Evolutionary conservation across 805 yeast genomes (phyloP).

Genomic region (Suhomyces kilbournensis): DNA sequence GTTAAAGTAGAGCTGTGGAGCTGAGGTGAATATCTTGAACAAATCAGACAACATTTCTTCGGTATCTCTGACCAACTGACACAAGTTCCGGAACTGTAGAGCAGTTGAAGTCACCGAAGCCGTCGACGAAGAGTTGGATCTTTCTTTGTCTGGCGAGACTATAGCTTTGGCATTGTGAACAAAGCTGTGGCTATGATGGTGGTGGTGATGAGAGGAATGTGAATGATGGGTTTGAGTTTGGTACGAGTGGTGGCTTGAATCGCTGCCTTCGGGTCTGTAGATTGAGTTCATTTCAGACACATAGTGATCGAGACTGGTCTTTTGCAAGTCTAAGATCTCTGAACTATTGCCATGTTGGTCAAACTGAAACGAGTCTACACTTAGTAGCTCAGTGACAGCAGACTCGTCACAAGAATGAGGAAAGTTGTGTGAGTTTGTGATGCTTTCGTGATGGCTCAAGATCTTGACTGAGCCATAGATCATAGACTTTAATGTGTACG

Average conservation of each 20-base stretch:
- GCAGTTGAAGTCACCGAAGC: constrained; percentile 1
- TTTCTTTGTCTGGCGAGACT: not conserved
- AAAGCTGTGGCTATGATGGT: not conserved
- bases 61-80: constrained; percentile 4
- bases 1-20: constrained; percentile 34
- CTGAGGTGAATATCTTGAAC: constrained; percentile 29
- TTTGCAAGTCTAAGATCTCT: constrained; percentile 5
- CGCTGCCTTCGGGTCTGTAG: not conserved
- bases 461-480: constrained; percentile 23
- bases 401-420: constrained; percentile 4
- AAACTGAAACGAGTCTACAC: constrained; percentile 4
- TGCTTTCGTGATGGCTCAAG: constrained; percentile 18
- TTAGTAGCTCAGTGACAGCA: constrained; percentile 2
- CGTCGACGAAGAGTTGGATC: constrained; percentile 1
- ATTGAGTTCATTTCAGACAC: constrained; percentile 5
- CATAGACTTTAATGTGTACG: constrained; percentile 24
- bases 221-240: not conserved
- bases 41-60: constrained; percentile 32
- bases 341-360: not conserved
- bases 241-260: not conserved
- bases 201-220: not conserved
- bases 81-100: not conserved
- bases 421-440: not conserved
- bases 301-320: constrained; percentile 19
- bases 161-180: not conserved